These are phyloP conservation scores for Xylaria venustula DNA, from an alignment of 495 filamentous ascomycete genomes.

Conservation along the genomic window DNA sequence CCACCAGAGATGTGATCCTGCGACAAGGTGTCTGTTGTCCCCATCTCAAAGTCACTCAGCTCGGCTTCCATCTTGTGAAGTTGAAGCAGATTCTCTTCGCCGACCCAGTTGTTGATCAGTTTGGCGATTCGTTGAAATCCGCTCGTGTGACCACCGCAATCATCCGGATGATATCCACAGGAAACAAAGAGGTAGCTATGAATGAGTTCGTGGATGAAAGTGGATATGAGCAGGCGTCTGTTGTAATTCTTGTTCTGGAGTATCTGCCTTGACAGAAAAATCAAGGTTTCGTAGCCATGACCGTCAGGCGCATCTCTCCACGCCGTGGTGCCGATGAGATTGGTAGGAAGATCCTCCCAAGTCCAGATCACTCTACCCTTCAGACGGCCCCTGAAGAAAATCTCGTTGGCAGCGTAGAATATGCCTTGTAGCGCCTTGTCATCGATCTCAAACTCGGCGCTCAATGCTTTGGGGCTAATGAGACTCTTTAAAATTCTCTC, in stretches of 20 bases:
- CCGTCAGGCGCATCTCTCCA: slow-evolving; percentile 37
- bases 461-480: slow-evolving; percentile 41
- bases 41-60: slow-evolving; percentile 42
- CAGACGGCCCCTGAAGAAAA: slow-evolving; percentile 54
- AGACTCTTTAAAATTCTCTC: slow-evolving; percentile 49
- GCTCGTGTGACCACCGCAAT: slow-evolving; percentile 51
- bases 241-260: slow-evolving; percentile 46
- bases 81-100: slow-evolving; percentile 42
- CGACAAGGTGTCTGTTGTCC: slow-evolving; percentile 3
- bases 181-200: slow-evolving; percentile 58
- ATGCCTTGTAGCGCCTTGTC: slow-evolving; percentile 48
- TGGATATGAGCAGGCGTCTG: slow-evolving; percentile 52
- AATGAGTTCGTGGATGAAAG: slow-evolving; percentile 58
- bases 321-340: slow-evolving; percentile 55
- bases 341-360: slow-evolving; percentile 41
- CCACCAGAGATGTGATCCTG: slow-evolving; percentile 4
- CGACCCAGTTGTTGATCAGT: slow-evolving; percentile 54
- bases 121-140: slow-evolving; percentile 51
- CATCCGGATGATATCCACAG: slow-evolving; percentile 49
- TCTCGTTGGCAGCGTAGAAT: slow-evolving; percentile 50
- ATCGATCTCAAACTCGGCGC: slow-evolving; percentile 44
- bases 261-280: slow-evolving; percentile 52
- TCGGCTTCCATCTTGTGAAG: slow-evolving; percentile 54
- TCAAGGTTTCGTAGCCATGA: slow-evolving; percentile 53
- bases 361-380: slow-evolving; percentile 52